Evolutionary conservation across 176 grass and related monocot genomes (phyloP).

Genomic region (Carex cristatella): DNA sequence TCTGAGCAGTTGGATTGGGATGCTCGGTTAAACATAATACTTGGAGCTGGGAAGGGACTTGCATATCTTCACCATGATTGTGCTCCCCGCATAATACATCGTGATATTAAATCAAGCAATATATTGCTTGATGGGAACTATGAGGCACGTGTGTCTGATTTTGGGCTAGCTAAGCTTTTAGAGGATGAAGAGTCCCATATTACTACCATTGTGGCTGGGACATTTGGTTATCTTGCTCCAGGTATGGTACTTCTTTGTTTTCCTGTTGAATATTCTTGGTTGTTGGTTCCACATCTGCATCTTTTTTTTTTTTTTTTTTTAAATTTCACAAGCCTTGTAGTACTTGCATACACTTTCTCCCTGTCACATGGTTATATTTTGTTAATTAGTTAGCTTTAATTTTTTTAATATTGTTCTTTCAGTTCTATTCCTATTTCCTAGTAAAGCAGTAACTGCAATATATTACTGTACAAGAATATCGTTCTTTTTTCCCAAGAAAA

Average conservation of each 20-base stretch:
- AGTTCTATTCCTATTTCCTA: neutral
- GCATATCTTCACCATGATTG: constrained; percentile 95
- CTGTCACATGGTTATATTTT: neutral
- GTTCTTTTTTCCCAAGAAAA: neutral
- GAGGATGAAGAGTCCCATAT: constrained; percentile 98
- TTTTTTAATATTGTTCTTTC: neutral
- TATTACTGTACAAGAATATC: neutral
- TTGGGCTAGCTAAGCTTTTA: constrained; percentile 92
- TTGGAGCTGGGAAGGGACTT: constrained; percentile 95
- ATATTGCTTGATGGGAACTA: constrained; percentile 92
- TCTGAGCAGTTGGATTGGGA: constrained; percentile 89
- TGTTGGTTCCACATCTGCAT: neutral
- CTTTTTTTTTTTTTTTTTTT: neutral
- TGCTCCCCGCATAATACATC: constrained; percentile 97
- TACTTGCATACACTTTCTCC: neutral
- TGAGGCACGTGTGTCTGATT: constrained; percentile 94
- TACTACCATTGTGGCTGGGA: constrained; percentile 98
- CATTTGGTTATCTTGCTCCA: constrained; percentile 99
- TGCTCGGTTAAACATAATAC: constrained; percentile 82
- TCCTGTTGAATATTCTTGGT: neutral
- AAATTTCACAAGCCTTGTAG: neutral
- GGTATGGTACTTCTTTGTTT: constrained; percentile 36
- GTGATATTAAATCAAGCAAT: constrained; percentile 98
- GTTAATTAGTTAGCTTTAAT: neutral
- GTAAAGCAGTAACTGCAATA: neutral